Evolutionary conservation across 129 eudicot species (phyloP).

Genomic region (Escallonia rubra): DNA sequence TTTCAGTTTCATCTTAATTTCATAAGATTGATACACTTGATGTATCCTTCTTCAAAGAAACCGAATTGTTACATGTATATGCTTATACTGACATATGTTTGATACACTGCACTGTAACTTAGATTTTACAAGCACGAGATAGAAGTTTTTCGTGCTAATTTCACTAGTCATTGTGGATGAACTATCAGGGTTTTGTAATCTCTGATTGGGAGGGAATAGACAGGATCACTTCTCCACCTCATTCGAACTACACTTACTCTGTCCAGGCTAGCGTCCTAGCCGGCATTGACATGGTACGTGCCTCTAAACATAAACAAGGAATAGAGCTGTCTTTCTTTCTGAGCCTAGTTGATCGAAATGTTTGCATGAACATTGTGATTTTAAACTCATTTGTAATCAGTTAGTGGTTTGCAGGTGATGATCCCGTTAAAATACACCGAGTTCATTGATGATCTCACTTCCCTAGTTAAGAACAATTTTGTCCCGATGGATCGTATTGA

Average conservation of each 20-base stretch:
- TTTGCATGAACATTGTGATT: constrained; percentile 4
- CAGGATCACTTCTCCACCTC: constrained; percentile 79
- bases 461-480: constrained; percentile 64
- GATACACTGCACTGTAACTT: background rate
- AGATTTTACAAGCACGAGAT: too few species aligned
- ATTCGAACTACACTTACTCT: constrained; percentile 80
- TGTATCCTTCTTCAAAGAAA: too few species aligned
- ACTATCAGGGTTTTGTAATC: constrained; percentile 77
- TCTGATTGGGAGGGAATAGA: constrained; percentile 94
- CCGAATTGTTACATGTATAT: too few species aligned
- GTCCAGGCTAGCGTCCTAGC: constrained; percentile 62
- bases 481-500: constrained; percentile 74
- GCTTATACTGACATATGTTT: background rate
- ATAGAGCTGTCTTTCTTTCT: background rate
- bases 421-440: constrained; percentile 62
- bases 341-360: background rate
- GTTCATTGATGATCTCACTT: constrained; percentile 65
- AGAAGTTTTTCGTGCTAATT: background rate
- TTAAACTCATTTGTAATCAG: constrained; percentile 5
- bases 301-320: background rate
- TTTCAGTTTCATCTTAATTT: too few species aligned
- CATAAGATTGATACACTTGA: too few species aligned
- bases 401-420: constrained; percentile 62
- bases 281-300: constrained; percentile 82
- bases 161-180: background rate